These are phyloP conservation scores for Astrothelium subdiscretum DNA, from an alignment of 495 filamentous ascomycete genomes.

Conservation along the genomic window DNA sequence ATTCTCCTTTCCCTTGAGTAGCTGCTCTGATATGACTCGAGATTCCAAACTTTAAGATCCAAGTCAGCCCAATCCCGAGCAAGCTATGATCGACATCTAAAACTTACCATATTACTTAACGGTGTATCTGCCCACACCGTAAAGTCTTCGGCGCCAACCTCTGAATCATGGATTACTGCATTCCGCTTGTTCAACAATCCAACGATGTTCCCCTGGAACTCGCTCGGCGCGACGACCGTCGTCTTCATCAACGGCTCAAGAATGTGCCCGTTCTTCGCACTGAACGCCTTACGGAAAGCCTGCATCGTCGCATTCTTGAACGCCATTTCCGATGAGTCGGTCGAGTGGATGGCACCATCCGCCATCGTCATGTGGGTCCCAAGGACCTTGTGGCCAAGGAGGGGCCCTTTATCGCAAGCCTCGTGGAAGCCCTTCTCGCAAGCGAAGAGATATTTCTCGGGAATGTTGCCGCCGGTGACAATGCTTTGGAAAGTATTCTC, in stretches of 20 bases:
- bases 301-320: constrained; percentile 95
- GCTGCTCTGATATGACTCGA: constrained; percentile 77
- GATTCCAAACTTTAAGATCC: constrained; percentile 61
- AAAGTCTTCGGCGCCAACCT: constrained; percentile 91
- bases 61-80: background rate
- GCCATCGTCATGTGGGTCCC: constrained; percentile 86
- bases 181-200: constrained; percentile 94
- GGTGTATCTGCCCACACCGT: constrained; percentile 87
- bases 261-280: constrained; percentile 60
- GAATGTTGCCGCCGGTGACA: constrained; percentile 80
- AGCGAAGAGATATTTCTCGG: constrained; percentile 90
- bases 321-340: constrained; percentile 95
- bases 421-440: constrained; percentile 93
- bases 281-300: constrained; percentile 93
- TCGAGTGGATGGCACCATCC: constrained; percentile 96
- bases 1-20: constrained; percentile 98
- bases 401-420: constrained; percentile 75
- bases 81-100: background rate
- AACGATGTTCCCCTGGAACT: constrained; percentile 96
- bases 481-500: constrained; percentile 77
- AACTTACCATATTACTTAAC: constrained; percentile 64
- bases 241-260: constrained; percentile 99
- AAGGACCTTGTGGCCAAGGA: constrained; percentile 88
- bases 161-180: constrained; percentile 88
- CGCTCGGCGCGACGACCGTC: constrained; percentile 83